Percentiles rank a stretch among this genome's conserved stretches.
These are phyloP conservation scores for Apiotrichum brassicae DNA, from an alignment of 1,284 basidiomycete species.

Conservation along the genomic window DNA sequence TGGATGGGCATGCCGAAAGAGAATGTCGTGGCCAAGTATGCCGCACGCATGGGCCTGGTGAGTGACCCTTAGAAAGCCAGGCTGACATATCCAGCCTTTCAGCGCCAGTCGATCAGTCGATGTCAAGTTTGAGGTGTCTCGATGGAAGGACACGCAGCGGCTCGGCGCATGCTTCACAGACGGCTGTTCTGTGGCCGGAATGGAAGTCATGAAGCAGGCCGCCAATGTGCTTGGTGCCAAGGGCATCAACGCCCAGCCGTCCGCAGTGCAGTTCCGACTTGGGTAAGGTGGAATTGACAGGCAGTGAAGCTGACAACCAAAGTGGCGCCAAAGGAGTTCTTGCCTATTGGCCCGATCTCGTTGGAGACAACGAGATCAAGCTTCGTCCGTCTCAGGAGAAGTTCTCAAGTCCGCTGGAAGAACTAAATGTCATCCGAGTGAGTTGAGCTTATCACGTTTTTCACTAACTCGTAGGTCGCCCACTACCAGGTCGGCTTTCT, in stretches of 20 bases:
- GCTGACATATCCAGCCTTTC: constrained; percentile 26
- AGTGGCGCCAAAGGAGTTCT: constrained; percentile 47
- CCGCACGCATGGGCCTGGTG: constrained; percentile 42
- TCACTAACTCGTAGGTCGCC: constrained; percentile 29
- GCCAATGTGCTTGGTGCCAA: constrained; percentile 31
- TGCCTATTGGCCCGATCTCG: constrained; percentile 36
- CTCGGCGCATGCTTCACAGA: constrained; percentile 42
- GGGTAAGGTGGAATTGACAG: constrained; percentile 21
- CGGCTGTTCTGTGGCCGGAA: constrained; percentile 39
- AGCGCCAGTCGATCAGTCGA: constrained; percentile 36
- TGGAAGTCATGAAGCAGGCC: constrained; percentile 33
- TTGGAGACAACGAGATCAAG: constrained; percentile 26
- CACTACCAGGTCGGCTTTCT: constrained; percentile 44
- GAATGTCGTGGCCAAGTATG: constrained; percentile 44
- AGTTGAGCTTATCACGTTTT: not conserved
- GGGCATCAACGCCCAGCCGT: constrained; percentile 30
- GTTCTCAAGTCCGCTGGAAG: constrained; percentile 32
- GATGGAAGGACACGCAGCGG: constrained; percentile 12
- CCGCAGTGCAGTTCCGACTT: constrained; percentile 45
- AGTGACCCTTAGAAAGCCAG: not conserved
- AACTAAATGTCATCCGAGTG: constrained; percentile 41
- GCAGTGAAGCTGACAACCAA: constrained; percentile 6
- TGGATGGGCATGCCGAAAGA: constrained; percentile 43
- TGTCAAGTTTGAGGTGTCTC: constrained; percentile 16
- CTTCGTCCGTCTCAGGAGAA: constrained; percentile 42